Base-by-base conservation (phyloP, 2,329 filamentous ascomycete species). In the Aureobasidium sp. region DNA sequence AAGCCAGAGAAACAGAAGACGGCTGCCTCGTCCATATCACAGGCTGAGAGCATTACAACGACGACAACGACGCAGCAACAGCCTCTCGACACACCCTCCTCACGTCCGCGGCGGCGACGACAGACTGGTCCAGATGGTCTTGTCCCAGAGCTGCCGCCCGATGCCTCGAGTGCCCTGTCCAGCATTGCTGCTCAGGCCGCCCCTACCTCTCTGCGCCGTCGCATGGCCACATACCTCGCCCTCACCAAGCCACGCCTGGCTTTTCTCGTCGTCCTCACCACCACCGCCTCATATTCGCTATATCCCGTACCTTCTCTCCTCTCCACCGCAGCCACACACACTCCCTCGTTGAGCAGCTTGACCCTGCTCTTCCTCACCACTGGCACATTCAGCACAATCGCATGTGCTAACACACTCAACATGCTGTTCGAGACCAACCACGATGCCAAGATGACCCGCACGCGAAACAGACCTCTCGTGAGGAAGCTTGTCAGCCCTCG, bases 191-290 rank as follows among this genome's bases (percentile, higher is more conserved):
- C 81, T 13, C 73, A 77, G 27, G 80, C 85, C 60, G 83, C 84
- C 11, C 75, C 78, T 36, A 74, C 79, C 55, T 85, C 84, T 27
- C 67, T 86, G 47, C 80, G 81, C 64, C 89, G 91, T 62, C 82
- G 85, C 61, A 72, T 94, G 65, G 89, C 91, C 27, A 86, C 90
- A 34, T 91, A 91, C 69, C 86, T 99, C 65, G 90, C 94, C 30
- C 86, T 99, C 66, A 89, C 92, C n/a, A 99, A 99, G 73, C 94
- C 94, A 3, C 91, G 93, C 59, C 85, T 99, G 53, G 93, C 91
- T 8, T 88, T 95, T 68, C 86, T 99, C 50, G 88, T 99, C 64
- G 88, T 96, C 36, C 86, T 99, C 52, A 91, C 91, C 0, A 90
- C 93, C 32, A 96, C 94, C 73, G 89, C 90, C 2, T 85, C 93